Base-by-base conservation (phyloP, 2,329 filamentous ascomycete genomes). In the Arthroderma sp. region DNA sequence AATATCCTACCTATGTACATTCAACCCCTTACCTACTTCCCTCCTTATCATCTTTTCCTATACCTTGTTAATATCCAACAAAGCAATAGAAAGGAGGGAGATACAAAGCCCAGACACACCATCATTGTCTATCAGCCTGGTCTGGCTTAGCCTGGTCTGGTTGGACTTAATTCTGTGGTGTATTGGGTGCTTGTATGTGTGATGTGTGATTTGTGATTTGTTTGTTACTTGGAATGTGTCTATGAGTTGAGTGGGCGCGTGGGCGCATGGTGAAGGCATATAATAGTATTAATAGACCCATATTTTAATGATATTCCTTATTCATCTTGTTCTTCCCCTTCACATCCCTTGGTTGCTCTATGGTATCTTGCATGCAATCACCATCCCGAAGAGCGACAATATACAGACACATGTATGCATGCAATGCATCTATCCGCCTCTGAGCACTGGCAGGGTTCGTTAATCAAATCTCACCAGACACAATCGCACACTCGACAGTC, bases 261-360 rank as follows among this genome's bases (percentile, higher is more conserved):
- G n/a, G 44, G 47, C 28, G 47, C 47, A 51, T 51, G 47, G 47
- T 51, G 47, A 19, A 13, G 25, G 25, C 23, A 51, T 51, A 51
- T 33, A 51, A 33, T 51, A 51, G 25, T 51, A 51, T 51, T 51
- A 51, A 51, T 51, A 51, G 47, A 51, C 47, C 25, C 17, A 51
- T 51, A 51, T 21, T 31, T 51, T 33, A 51, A 51, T 31, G 47
- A 51, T 28, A 49, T 31, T 28, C 25, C 21, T 6, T 9, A 7
- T 25, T 15, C 13, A 17, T 19, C 28, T 17, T 51, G n/a, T 31
- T 19, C 6, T 2, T 33, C n/a, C 7, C 28, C 28, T 31, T 31
- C 7, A 31, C 28, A 3, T 31, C 28, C 4, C 28, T 31, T 31
- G 28, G 28, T 33, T 51, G n/a, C 15, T 31, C 2, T 17, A 7